Base-by-base conservation (phyloP, 352 stramenopile species). In the Discostella stelligera region DNA sequence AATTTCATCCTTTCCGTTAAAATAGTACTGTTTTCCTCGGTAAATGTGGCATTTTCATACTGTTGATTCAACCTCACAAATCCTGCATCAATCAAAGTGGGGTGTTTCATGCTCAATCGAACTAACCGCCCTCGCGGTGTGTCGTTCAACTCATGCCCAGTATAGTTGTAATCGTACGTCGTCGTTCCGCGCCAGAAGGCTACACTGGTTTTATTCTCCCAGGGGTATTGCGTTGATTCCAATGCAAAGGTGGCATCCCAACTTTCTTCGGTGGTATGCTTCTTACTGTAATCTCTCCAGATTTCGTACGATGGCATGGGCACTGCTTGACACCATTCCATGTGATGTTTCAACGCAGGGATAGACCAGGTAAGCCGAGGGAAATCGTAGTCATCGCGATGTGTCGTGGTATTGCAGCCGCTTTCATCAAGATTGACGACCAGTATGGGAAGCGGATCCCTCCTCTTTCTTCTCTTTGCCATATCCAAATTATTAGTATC, bases 51-150 rank as follows among this genome's bases (percentile, higher is more conserved):
- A 25, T 13, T 20, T 14, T 41, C 18, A 61, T 49, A 70, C 30
- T 63, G 16, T 32, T 70, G 9, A 50, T 3, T 32, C 20, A 76
- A 61, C 41, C 56, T 64, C 3, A 49, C n/a, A 65, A 76, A 76
- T 46, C 46, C 58, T 23, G 41, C 56, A 70, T 76, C 68, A 63
- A 76, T 63, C 32, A 70, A 27, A 3, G 63, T 27, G 13, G 68
- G 68, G 25, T 65, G 4, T 30, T 69, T 53, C 14, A 61, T 62
- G 7, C 44, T 50, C 27, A 46, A 37, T 48, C 55, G 16, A 32
- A 76, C 68, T 21, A 76, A 50, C 32, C 52, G 50, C 14, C 50
- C 56, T 32, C 68, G 32, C 9, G 68, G 68, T 3, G 25, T 68
- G 11, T 68, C 68, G 20, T 59, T 39, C 37, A 68, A 46, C 16